Conservation (phyloP, 164 flowering plant species). For the Aristolochia californica region DNA sequence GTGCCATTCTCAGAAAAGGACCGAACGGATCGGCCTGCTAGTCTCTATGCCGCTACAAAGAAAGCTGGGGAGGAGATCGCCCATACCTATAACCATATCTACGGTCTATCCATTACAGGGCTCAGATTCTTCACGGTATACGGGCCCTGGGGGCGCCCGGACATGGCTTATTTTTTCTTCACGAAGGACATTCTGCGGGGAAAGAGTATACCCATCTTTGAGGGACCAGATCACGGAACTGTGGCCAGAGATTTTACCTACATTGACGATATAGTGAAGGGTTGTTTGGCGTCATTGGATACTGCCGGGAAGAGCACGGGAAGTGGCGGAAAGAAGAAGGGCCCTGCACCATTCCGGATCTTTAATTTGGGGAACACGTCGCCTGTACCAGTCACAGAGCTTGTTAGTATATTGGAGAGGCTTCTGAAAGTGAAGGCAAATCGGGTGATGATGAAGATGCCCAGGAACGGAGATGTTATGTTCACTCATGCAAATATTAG, state of each 20-base stretch:
- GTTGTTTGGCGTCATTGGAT: constrained; percentile 54
- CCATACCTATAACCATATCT: constrained; percentile 76
- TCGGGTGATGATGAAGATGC: constrained; percentile 59
- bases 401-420: constrained; percentile 78
- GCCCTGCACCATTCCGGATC: constrained; percentile 72
- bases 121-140: constrained; percentile 87
- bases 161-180: constrained; percentile 93
- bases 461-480: constrained; percentile 87
- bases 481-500: constrained; percentile 90
- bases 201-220: constrained; percentile 63
- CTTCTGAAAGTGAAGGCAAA: constrained; percentile 79
- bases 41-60: constrained; percentile 90
- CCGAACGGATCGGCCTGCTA: constrained; percentile 90
- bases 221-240: constrained; percentile 63
- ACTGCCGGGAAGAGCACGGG: constrained; percentile 79
- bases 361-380: constrained; percentile 77
- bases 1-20: constrained; percentile 85
- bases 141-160: constrained; percentile 96
- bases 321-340: constrained; percentile 88
- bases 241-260: constrained; percentile 92
- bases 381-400: constrained; percentile 67
- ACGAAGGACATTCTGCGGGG: constrained; percentile 75
- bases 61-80: constrained; percentile 92
- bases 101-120: constrained; percentile 85
- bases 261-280: constrained; percentile 72